Evolutionary conservation across 306 rosid genomes (phyloP), one percentile per base, ranked within the genome.

Genomic region (Vicia sativa): DNA sequence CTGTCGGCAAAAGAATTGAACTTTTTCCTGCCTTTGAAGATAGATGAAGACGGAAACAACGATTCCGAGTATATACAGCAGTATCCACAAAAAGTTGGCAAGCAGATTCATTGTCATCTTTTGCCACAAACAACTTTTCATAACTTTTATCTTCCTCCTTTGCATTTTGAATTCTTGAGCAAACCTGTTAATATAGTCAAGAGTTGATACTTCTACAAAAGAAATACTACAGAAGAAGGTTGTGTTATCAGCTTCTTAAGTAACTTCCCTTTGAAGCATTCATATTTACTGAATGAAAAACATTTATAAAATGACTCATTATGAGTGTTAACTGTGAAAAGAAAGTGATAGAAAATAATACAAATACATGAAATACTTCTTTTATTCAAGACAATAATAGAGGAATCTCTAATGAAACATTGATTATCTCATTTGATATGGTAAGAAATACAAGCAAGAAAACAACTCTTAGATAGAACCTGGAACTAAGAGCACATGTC

Each of bases 21-120:
- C 66, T 83, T 74, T 89, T 92, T 70, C 98, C 98, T 25, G 98
- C 96, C 84, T 92, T 92, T 39, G 98, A 92, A 68, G 98, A 92
- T 39, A 89, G 83, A 79, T 63, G 81, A 71, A 92, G 75, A 41
- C 96, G 96, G 76, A 92, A 92, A 65, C 92, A 86, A 68, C 96
- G 98, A 77, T 92, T 92, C 80, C 98, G 83, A 45, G 96, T 38
- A 84, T 92, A 92, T 21, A 92, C 96, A 53, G 96, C 96, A 64
- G 85, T 84, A 75, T 92, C 96, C 78, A 92, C 96, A 78, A 92
- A 92, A 74, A 89, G 87, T 43, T 89, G 91, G 67, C 81, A 41
- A 13, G 75, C 55, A 54, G 84, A 65, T 70, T 80, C 87, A 18
- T 57, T 53, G 65, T 85, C 77, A 72, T 87, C 98, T 74, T 89